Evolutionary conservation across 2,329 filamentous ascomycete species (phyloP), one percentile per base, ranked within the genome.

Genomic region (Fusarium armeniacum): DNA sequence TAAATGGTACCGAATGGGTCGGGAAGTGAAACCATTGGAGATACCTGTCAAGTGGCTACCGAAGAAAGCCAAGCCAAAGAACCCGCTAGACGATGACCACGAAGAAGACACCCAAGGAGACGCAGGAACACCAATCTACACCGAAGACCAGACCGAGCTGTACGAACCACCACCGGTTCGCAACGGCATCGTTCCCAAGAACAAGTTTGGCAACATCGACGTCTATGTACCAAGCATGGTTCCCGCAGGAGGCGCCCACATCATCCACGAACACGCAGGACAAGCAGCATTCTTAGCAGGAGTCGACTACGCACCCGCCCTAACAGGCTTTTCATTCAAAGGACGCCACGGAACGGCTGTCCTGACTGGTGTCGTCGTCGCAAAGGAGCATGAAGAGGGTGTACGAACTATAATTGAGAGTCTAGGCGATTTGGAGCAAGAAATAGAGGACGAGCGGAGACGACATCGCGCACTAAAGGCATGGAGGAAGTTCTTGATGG

Each of bases 181-280:
- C 5, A 81, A 89, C 53, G 94, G 94, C 1, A 83, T 85, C 15
- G 86, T 98, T 2, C 95, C 96, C 0, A 95, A 93, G 80, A 99
- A 99, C 76, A 90, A 91, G 20, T 99, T 93, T 78, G 94, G 94
- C 13, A 99, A 99, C 76, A 90, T 98, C 62, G 96, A 98, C 75
- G 87, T 97, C 40, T 98, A 95, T 77, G 94, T 97, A 13, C 90
- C 93, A 0, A 93, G 89, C 66, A 98, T 99, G 96, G 85, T 98
- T 1, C 96, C 96, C 0, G 80, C 82, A 41, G 95, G 96, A 0
- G 94, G 93, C 2, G 86, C 89, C 3, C 93, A 98, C 77, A 82
- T 98, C 26, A 74, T 79, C 8, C 81, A 85, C 61, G 81, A 86
- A 47, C 75, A 90, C 52, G 91, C 92, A 2, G 83, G 87, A 2